Percentiles rank a stretch among this genome's conserved stretches.
Conservation (phyloP, 1,139 yeast genomes). For the Pichia cactophila region DNA sequence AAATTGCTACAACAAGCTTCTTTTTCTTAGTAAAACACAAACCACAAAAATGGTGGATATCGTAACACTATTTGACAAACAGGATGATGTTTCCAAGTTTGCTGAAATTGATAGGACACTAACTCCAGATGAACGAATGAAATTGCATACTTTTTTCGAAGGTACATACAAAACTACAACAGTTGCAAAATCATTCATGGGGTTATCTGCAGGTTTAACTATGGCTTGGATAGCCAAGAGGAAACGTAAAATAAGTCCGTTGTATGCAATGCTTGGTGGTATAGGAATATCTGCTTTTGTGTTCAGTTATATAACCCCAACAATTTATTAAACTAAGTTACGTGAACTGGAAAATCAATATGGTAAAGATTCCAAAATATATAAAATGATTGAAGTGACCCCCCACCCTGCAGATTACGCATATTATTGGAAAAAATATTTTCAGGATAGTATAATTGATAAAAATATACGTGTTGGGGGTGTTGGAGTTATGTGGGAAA, state of each 20-base stretch:
- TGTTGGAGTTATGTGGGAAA: constrained; percentile 9
- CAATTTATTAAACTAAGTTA: constrained; percentile 12
- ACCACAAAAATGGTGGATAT: neutral
- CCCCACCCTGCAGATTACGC: constrained; percentile 21
- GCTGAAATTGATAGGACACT: constrained; percentile 5
- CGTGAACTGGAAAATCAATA: constrained; percentile 12
- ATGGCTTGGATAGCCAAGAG: constrained; percentile 19
- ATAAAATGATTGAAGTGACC: constrained; percentile 16
- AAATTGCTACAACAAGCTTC: neutral
- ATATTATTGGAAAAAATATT: constrained; percentile 23
- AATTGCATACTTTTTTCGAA: constrained; percentile 19
- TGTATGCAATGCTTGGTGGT: constrained; percentile 20
- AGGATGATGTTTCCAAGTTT: constrained; percentile 8
- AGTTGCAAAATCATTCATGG: constrained; percentile 17
- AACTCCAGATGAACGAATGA: constrained; percentile 16
- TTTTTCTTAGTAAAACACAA: neutral
- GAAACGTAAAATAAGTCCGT: constrained; percentile 17
- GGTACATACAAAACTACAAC: constrained; percentile 15
- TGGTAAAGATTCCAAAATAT: constrained; percentile 15
- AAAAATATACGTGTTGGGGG: constrained; percentile 17
- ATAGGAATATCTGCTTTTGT: constrained; percentile 17
- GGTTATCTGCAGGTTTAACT: constrained; percentile 21
- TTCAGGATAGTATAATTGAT: constrained; percentile 17
- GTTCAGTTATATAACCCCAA: constrained; percentile 16
- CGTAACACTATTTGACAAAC: constrained; percentile 15